Evolutionary conservation across 2,329 filamentous ascomycete species (phyloP), one percentile per base, ranked within the genome.

Genomic region (Phialophora tarda): DNA sequence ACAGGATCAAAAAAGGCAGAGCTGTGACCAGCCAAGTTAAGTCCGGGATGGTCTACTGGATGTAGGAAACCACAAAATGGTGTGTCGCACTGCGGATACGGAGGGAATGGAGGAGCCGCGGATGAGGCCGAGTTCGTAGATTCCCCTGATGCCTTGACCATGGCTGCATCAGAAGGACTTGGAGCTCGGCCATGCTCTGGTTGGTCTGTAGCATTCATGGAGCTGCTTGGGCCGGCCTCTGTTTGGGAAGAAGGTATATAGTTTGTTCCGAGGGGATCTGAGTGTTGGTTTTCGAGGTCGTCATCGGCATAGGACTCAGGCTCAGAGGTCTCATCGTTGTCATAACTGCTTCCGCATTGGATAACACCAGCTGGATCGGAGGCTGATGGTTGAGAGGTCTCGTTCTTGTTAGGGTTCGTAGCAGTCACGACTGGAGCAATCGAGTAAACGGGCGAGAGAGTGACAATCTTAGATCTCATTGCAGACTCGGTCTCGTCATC

Each of bases 91-190:
- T 12, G 48, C 24, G 10, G n/a, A 14, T 24, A 44, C 4, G n/a
- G n/a, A 14, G 28, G 8, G 23, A 53, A 61, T 10, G 59, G 48
- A 26, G 59, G 59, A 28, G 59, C 59, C 3, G 47, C 4, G 21
- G 32, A 38, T 4, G 30, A 38, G 32, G n/a, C 21, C 1, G 17
- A 28, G 23, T 38, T 30, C 8, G 38, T 48, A 56, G 55, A 24
- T 48, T 57, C 54, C 28, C 53, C 50, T 11, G 32, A 63, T 24
- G 69, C 65, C 62, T 78, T 79, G 23, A 74, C 75, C 74, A 79
- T 76, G 51, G 77, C 77, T 23, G 77, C 77, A 67, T 79, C 77
- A 8, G 77, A 78, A 57, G 77, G 78, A 69, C 77, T 79, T 53
- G 76, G 73, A 14, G 74, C 71, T 55, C 77, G 69, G 44, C 24